These are phyloP conservation scores for Debaryomyces prosopidis DNA, from an alignment of 805 yeast species.

Conservation along the genomic window DNA sequence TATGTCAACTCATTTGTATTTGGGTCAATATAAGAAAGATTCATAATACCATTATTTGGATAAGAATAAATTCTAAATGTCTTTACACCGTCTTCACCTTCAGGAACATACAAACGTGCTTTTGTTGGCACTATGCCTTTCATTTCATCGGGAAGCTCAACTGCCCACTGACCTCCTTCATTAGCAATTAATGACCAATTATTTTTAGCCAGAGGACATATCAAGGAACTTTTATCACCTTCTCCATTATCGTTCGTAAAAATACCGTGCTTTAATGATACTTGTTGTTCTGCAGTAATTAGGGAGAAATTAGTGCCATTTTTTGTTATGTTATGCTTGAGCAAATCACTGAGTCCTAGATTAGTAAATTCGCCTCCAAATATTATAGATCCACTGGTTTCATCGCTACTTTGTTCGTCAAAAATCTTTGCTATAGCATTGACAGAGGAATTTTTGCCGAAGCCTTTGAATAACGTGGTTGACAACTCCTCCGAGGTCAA, in stretches of 20 bases:
- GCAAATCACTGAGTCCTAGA: conserved; percentile 52
- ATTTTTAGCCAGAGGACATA: conserved; percentile 57
- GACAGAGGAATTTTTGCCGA: conserved; percentile 57
- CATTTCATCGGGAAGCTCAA: conserved; percentile 52
- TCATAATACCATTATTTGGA: conserved; percentile 90
- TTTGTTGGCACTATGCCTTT: conserved; percentile 63
- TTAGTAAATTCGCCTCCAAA: conserved; percentile 79
- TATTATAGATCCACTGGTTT: conserved; percentile 48
- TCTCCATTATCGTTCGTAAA: conserved; percentile 50
- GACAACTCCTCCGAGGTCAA: conserved; percentile 37
- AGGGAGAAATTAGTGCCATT: conserved; percentile 41
- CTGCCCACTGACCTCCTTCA: conserved; percentile 65
- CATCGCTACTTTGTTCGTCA: conserved; percentile 25
- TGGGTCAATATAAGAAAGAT: conserved; percentile 82
- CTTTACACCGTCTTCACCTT: conserved; percentile 50
- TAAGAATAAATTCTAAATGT: conserved; percentile 70
- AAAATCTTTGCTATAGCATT: conserved; percentile 58
- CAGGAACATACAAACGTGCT: conserved; percentile 68
- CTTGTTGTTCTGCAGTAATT: conserved; percentile 56
- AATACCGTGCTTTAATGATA: conserved; percentile 58
- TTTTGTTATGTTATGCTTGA: conserved; percentile 34
- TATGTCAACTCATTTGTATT: conserved; percentile 49
- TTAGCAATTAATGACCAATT: conserved; percentile 55
- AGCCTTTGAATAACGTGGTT: conserved; percentile 73
- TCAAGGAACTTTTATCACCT: conserved; percentile 32